Evolutionary conservation across 2,329 filamentous ascomycete species (phyloP).

Genomic region (Pezicula neosporulosa): DNA sequence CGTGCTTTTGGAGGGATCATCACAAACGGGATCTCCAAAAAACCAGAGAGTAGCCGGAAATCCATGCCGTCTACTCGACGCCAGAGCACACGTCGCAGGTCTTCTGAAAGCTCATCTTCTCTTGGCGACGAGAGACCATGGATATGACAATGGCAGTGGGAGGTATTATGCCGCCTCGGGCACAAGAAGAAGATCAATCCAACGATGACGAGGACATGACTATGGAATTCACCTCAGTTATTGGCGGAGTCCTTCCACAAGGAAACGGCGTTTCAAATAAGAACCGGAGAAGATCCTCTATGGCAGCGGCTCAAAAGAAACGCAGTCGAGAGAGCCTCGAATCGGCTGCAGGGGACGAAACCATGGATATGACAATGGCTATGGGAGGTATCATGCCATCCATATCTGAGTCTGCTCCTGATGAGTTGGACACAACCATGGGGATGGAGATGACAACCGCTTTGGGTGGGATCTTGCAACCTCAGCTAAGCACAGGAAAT

Average conservation of each 20-base stretch:
- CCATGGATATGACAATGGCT: slow-evolving; percentile 49
- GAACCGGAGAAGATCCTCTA: slow-evolving; percentile 12
- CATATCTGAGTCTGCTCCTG: slow-evolving; percentile 27
- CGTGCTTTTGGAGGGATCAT: slow-evolving; percentile 78
- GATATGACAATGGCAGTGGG: slow-evolving; percentile 55
- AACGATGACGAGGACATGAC: slow-evolving; percentile 67
- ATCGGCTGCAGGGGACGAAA: slow-evolving; percentile 24
- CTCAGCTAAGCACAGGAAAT: slow-evolving; percentile 33
- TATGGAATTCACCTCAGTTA: slow-evolving; percentile 71
- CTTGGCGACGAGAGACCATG: slow-evolving; percentile 40
- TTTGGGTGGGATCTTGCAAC: slow-evolving; percentile 50
- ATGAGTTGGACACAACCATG: slow-evolving; percentile 39
- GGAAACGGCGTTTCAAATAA: slow-evolving; percentile 29
- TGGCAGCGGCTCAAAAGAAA: slow-evolving; percentile 9
- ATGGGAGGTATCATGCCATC: slow-evolving; percentile 39
- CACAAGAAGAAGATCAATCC: slow-evolving; percentile 27
- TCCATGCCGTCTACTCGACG: slow-evolving; percentile 25
- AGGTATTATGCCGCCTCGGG: slow-evolving; percentile 38
- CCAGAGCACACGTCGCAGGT: slow-evolving; percentile 33
- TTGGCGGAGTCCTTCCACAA: slow-evolving; percentile 49
- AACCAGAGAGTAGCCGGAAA: slow-evolving; percentile 22
- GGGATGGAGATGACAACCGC: slow-evolving; percentile 64
- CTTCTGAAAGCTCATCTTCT: slow-evolving; percentile 24
- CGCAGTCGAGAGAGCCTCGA: slow-evolving; percentile 32
- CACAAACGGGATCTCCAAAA: slow-evolving; percentile 14